Percentiles rank a stretch among this genome's conserved stretches.
Conservation (phyloP, 495 filamentous ascomycete species). For the Penicillium diatomitis region DNA sequence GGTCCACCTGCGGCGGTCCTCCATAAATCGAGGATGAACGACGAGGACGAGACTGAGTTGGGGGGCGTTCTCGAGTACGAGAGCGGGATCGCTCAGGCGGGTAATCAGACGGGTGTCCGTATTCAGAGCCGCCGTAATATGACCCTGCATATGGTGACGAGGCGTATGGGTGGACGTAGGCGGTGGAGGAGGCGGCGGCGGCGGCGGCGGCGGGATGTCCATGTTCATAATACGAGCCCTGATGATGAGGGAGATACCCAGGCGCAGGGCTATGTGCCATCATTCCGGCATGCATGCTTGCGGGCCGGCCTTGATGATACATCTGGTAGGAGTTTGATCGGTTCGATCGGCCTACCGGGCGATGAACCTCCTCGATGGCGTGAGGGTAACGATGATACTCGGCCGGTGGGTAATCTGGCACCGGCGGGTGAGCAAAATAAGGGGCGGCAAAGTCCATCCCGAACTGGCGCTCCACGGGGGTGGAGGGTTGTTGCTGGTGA, state of each 20-base stretch:
- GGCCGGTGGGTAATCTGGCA: slow-evolving; percentile 25
- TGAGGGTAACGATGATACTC: slow-evolving; percentile 23
- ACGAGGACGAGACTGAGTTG: slow-evolving; percentile 18
- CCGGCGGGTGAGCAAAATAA: slow-evolving; percentile 17
- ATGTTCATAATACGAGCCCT: slow-evolving; percentile 10
- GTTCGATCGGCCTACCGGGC: slow-evolving; percentile 14
- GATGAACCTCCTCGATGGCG: slow-evolving; percentile 19
- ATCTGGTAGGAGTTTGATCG: slow-evolving; percentile 31
- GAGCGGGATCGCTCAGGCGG: slow-evolving; percentile 27
- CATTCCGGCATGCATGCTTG: slow-evolving; percentile 35
- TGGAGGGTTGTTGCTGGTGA: slow-evolving; percentile 19
- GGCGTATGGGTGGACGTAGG: slow-evolving; percentile 24
- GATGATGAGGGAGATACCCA: slow-evolving; percentile 23
- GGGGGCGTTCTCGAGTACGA: slow-evolving; percentile 22
- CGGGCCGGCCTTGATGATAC: slow-evolving; percentile 29
- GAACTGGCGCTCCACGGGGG: slow-evolving; percentile 21
- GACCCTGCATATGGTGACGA: slow-evolving; percentile 21
- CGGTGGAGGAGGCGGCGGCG: slow-evolving; percentile 29
- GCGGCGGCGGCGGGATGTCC: slow-evolving; percentile 29
- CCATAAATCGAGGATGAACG: slow-evolving; percentile 31
- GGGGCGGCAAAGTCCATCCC: slow-evolving; percentile 23
- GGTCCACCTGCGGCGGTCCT: slow-evolving; percentile 17
- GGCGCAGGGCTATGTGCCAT: slow-evolving; percentile 19
- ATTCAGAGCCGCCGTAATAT: slow-evolving; percentile 19
- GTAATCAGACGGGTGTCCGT: slow-evolving; percentile 14